A percentile compares a stretch with the other conserved stretches of the same genome.
Conservation (phyloP, 148 eudicot species). For the Hydrangea macrophylla region DNA sequence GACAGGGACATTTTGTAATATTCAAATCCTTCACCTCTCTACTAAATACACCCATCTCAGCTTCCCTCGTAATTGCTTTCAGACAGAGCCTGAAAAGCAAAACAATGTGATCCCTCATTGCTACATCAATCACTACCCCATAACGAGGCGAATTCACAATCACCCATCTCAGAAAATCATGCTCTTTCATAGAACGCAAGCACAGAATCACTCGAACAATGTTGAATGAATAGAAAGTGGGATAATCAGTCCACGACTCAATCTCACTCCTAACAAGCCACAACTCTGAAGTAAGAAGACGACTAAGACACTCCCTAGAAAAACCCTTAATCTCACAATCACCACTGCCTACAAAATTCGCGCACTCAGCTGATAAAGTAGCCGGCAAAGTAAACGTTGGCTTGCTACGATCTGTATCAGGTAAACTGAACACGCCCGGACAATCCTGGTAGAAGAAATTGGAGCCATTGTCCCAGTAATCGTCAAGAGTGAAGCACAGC, state of each 20-base stretch:
- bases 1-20: constrained; percentile 45
- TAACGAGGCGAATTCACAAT: constrained; percentile 60
- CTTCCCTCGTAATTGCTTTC: constrained; percentile 63
- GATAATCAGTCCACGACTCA: constrained; percentile 63
- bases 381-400: constrained; percentile 58
- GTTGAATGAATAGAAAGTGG: constrained; percentile 41
- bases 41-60: constrained; percentile 29
- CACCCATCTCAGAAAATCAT: constrained; percentile 48
- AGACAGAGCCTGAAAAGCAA: constrained; percentile 59
- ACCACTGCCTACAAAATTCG: constrained; percentile 32
- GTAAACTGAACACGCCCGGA: constrained; percentile 57
- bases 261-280: constrained; percentile 56
- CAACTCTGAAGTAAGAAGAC: constrained; percentile 69
- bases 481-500: constrained; percentile 55
- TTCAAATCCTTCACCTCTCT: constrained; percentile 19
- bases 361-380: constrained; percentile 56
- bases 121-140: constrained; percentile 66
- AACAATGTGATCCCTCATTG: constrained; percentile 72
- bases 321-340: constrained; percentile 17
- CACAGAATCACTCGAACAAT: constrained; percentile 43
- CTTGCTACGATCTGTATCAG: constrained; percentile 13
- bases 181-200: constrained; percentile 18
- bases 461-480: constrained; percentile 32
- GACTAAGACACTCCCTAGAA: constrained; percentile 21
- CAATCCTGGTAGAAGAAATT: constrained; percentile 69